Base-by-base conservation (phyloP, 257 asterid species). In the Marsdenia floribunda region DNA sequence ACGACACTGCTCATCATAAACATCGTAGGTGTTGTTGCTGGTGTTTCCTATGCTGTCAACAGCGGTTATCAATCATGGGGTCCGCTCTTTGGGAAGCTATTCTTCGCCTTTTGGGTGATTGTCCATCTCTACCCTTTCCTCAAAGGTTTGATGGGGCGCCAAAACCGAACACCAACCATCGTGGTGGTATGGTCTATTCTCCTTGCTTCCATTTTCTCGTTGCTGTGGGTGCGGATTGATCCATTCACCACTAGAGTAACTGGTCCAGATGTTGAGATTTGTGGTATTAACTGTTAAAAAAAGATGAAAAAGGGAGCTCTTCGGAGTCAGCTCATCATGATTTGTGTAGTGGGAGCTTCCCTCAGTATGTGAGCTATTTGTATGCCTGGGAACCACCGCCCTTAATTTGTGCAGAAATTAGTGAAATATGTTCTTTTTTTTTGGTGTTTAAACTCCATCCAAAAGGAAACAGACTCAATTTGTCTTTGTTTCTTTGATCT, bases 41-140 rank as follows among this genome's bases (percentile, higher is more conserved):
- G 98, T 46, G 87, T 93, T 72, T 93, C 98, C n/a, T 89, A 89
- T 8, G 98, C 98, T 19, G 70, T 93, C 76, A 93, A 93, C 83
- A 93, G 97, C 53, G 98, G 98, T 19, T 91, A 93, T 87, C 97
- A 93, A 60, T 88, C 98, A 3, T 93, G 98, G 98, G 97, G 98
- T 40, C 98, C 97, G 0, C 90, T 93, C 82, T 93, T 93, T 9
- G 98, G 98, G 22, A 93, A 93, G 79, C 65, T 93, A 44, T 93
- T 93, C 90, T 93, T 91, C 69, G 93, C 98, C 70, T 93, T 93
- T 82, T 92, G 98, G 98, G 98, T 93, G 90, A 93, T 93, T 64
- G 96, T 93, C 38, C 98, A 93, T 86, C 89, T 93, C 52, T 93
- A 93, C 80, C 96, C 98, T 69, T 93, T 93, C 92, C 92, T 93